Conservation (phyloP, 2,329 filamentous ascomycete species). For the Westerdykella ornata region DNA sequence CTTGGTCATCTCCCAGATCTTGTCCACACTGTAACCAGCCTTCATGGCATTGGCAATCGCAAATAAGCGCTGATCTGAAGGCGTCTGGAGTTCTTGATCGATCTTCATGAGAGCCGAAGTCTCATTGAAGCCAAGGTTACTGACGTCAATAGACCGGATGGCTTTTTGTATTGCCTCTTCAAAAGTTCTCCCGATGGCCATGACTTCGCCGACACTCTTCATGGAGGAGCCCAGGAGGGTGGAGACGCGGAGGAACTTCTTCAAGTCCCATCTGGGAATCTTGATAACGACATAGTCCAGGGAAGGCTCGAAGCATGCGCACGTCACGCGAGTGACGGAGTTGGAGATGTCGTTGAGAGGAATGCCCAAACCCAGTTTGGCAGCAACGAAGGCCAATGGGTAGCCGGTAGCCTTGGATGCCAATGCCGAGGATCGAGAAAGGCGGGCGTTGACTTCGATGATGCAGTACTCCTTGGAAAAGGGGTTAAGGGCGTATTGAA, state of each 20-base stretch:
- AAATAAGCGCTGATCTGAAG: conserved; percentile 93
- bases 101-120: conserved; percentile 83
- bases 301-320: conserved; percentile 96
- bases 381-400: conserved; percentile 90
- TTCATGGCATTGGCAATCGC: conserved; percentile 98
- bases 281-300: conserved; percentile 98
- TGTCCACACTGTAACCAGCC: conserved; percentile 84
- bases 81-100: conserved; percentile 91
- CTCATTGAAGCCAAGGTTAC: conserved; percentile 91
- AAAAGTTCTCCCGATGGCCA: conserved; percentile 94
- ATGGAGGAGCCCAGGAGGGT: conserved; percentile 95
- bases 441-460: conserved; percentile 95
- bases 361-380: conserved; percentile 90
- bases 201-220: conserved; percentile 99
- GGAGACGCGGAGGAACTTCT: conserved; percentile 96
- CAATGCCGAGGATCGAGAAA: conserved; percentile 89
- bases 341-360: conserved; percentile 95
- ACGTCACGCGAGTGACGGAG: conserved; percentile 90
- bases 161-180: conserved; percentile 99
- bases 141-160: conserved; percentile 88
- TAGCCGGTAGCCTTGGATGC: conserved; percentile 97
- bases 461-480: conserved; percentile 97
- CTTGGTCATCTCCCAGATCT: conserved; percentile 96
- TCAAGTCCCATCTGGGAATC: conserved; percentile 97
- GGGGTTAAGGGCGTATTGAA: conserved; percentile 95